Conservation (phyloP, 148 eudicot genomes). For the Vaccinium corymbosum region DNA sequence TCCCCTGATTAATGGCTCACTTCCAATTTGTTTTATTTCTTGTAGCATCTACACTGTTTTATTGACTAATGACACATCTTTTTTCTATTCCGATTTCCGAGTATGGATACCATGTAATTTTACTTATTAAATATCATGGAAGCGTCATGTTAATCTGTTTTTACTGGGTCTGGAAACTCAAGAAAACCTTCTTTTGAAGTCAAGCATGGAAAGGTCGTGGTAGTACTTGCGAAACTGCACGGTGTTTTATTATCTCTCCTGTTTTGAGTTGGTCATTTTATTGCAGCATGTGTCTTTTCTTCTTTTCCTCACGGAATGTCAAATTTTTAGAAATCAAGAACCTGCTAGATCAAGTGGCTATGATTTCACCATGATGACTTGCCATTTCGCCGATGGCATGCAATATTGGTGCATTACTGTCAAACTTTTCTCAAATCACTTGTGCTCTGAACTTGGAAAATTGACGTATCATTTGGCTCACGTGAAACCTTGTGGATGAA, state of each 20-base stretch:
- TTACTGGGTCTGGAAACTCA: neutral
- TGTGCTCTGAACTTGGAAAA: neutral
- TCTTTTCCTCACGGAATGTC: neutral
- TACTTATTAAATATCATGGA: neutral
- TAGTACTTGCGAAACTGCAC: neutral
- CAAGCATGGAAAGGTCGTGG: neutral
- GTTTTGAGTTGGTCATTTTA: neutral
- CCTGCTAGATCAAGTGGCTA: slow-evolving; percentile 1
- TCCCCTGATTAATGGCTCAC: neutral
- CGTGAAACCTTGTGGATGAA: slow-evolving; percentile 14
- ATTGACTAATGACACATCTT: neutral
- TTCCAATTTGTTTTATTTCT: slow-evolving; percentile 1
- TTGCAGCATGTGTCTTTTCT: neutral
- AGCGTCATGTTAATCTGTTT: neutral
- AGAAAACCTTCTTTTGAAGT: neutral
- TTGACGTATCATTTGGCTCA: neutral
- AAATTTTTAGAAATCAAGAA: neutral
- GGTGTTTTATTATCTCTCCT: neutral
- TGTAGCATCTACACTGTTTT: neutral
- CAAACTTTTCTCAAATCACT: slow-evolving; percentile 1
- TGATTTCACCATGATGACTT: neutral
- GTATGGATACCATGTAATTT: neutral
- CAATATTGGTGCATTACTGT: neutral
- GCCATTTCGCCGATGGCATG: neutral
- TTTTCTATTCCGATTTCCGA: neutral